A percentile compares a stretch with the other conserved stretches of the same genome.
Evolutionary conservation across 2,329 filamentous ascomycete species (phyloP).

Genomic region (Ceratocystiopsis minuta): DNA sequence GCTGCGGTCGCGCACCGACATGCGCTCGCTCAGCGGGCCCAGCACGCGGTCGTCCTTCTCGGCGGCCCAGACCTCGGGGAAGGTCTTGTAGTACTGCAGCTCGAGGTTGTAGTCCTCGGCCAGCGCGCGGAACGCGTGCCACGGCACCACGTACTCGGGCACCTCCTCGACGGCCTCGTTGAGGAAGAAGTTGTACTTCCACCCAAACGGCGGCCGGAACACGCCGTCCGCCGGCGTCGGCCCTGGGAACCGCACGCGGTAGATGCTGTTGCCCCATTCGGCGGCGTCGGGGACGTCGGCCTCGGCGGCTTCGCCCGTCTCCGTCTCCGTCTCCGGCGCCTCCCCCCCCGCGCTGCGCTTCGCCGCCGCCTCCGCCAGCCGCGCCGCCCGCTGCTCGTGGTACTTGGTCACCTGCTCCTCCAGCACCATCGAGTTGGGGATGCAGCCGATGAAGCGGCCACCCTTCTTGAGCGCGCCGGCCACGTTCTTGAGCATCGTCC

Average conservation of each 20-base stretch:
- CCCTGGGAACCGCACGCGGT: slow-evolving; percentile 73
- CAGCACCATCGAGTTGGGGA: slow-evolving; percentile 91
- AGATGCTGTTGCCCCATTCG: slow-evolving; percentile 87
- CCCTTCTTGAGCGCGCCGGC: slow-evolving; percentile 82
- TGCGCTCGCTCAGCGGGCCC: slow-evolving; percentile 78
- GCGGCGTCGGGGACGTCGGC: slow-evolving; percentile 45
- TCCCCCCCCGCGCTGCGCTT: slow-evolving; percentile 15
- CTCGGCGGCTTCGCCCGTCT: slow-evolving; percentile 16
- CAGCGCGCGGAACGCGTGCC: slow-evolving; percentile 89
- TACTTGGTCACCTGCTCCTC: slow-evolving; percentile 59
- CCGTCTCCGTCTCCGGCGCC: slow-evolving; percentile 17
- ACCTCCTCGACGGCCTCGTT: slow-evolving; percentile 92
- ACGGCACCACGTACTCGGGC: slow-evolving; percentile 93
- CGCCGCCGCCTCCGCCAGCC: slow-evolving; percentile 23
- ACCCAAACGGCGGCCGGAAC: slow-evolving; percentile 87
- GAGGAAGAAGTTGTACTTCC: slow-evolving; percentile 95
- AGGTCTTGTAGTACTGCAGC: slow-evolving; percentile 80
- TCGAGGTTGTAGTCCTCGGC: slow-evolving; percentile 96
- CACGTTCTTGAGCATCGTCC: slow-evolving; percentile 86
- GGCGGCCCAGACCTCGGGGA: slow-evolving; percentile 77
- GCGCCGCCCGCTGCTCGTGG: slow-evolving; percentile 33
- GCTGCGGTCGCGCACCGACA: slow-evolving; percentile 67
- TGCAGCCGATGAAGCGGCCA: slow-evolving; percentile 82
- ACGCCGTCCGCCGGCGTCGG: slow-evolving; percentile 70
- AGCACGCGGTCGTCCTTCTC: slow-evolving; percentile 74